Percentiles rank a stretch among this genome's conserved stretches.
phyloP scores from a whole-genome alignment of 2,329 filamentous ascomycete genomes.

The Apiospora phragmitis region DNA sequence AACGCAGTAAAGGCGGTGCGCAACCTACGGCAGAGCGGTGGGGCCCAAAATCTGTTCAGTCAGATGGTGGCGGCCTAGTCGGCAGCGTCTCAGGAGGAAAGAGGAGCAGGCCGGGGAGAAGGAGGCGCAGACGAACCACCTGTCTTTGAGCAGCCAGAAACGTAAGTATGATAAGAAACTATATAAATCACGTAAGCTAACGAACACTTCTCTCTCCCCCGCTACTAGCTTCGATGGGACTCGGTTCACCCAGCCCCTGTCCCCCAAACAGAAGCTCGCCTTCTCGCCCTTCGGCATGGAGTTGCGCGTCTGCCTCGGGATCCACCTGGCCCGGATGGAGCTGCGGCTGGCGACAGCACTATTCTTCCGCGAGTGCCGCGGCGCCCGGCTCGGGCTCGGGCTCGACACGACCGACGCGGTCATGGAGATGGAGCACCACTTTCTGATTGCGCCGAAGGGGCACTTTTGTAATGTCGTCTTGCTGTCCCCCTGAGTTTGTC shows the following conservation, averaged over 20 bases:
- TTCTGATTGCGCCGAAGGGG: neutral
- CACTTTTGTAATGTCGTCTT: neutral
- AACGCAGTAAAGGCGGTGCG: too few relatives aligned
- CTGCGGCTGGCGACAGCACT: slow-evolving; percentile 47
- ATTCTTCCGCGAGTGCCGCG: slow-evolving; percentile 44
- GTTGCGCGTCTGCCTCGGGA: slow-evolving; percentile 31
- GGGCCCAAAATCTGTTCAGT: neutral
- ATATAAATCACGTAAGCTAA: neutral
- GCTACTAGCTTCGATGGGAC: neutral
- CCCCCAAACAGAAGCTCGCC: neutral
- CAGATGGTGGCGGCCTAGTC: neutral
- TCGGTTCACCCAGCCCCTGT: neutral
- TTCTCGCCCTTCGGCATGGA: neutral
- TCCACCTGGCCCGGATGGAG: slow-evolving; percentile 57
- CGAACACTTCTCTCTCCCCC: too few relatives aligned
- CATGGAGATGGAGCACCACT: slow-evolving; percentile 21
- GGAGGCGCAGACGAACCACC: neutral
- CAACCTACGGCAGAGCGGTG: neutral
- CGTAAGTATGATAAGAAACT: neutral
- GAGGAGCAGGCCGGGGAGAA: too few relatives aligned
- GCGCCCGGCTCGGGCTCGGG: slow-evolving; percentile 29
- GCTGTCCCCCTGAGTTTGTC: too few relatives aligned
- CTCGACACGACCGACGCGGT: slow-evolving; percentile 20
- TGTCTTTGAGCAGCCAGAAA: neutral
- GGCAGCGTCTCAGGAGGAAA: neutral